Evolutionary conservation across 176 grass and related monocot species (phyloP).

Genomic region (sorghum (Sorghum bicolor)): DNA sequence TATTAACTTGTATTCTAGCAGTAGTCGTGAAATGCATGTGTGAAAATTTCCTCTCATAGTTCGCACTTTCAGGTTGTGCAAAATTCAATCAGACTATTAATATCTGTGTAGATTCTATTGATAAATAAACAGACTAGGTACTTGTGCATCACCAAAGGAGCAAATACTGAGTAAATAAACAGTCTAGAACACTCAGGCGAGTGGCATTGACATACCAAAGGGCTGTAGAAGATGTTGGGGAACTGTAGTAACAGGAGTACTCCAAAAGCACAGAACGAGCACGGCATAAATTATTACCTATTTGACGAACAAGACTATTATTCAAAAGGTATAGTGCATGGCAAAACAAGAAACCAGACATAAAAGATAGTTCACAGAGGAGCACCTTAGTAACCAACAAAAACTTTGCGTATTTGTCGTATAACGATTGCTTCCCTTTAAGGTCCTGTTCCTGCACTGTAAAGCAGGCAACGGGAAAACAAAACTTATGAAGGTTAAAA

Average conservation of each 20-base stretch:
- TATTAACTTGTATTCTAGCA: not conserved
- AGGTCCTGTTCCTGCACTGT: constrained; percentile 73
- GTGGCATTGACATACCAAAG: constrained; percentile 64
- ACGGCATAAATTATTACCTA: constrained; percentile 60
- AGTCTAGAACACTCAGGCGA: constrained; percentile 8
- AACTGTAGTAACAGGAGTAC: constrained; percentile 67
- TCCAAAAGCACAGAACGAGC: constrained; percentile 73
- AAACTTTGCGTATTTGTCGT: constrained; percentile 51
- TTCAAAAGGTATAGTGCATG: not conserved
- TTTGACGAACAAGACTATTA: constrained; percentile 10
- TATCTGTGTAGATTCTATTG: not conserved
- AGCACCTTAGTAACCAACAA: constrained; percentile 63
- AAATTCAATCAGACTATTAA: not conserved
- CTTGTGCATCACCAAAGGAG: not conserved
- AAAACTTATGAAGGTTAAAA: not conserved
- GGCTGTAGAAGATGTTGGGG: constrained; percentile 85
- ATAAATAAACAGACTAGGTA: not conserved
- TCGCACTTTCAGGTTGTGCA: not conserved
- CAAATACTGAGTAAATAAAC: not conserved
- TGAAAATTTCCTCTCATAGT: not conserved
- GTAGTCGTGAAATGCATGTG: not conserved
- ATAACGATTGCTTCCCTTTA: constrained; percentile 57
- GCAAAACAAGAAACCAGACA: not conserved
- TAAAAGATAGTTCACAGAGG: constrained; percentile 1
- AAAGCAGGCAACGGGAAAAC: constrained; percentile 1